Evolutionary conservation across 1,139 yeast genomes (phyloP).

Genomic region (Arxiozyma slooffiae): DNA sequence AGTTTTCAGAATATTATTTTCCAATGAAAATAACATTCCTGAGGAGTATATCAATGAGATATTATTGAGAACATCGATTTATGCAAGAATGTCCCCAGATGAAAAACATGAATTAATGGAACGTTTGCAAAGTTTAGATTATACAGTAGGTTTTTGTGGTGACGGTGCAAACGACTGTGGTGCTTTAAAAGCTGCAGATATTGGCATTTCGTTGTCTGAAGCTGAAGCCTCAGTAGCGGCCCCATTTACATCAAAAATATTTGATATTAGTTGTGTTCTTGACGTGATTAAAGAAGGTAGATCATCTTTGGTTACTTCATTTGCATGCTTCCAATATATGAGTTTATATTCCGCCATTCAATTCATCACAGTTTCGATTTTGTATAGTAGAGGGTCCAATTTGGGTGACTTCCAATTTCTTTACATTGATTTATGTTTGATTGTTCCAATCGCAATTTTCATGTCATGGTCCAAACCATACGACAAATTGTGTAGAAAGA

Average conservation of each 20-base stretch:
- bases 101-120: slow-evolving; percentile 94
- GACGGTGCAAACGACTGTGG: slow-evolving; percentile 98
- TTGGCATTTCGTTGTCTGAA: slow-evolving; percentile 88
- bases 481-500: slow-evolving; percentile 47
- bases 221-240: slow-evolving; percentile 99
- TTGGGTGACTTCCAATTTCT: slow-evolving; percentile 95
- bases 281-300: slow-evolving; percentile 91
- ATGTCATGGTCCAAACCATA: slow-evolving; percentile 96
- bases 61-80: slow-evolving; percentile 64
- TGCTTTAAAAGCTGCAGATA: slow-evolving; percentile 94
- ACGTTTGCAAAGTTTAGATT: slow-evolving; percentile 71
- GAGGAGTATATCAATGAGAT: slow-evolving; percentile 43
- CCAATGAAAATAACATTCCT: slow-evolving; percentile 35
- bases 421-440: slow-evolving; percentile 82
- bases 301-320: slow-evolving; percentile 87
- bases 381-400: slow-evolving; percentile 83
- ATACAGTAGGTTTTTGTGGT: slow-evolving; percentile 95
- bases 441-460: slow-evolving; percentile 87
- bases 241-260: slow-evolving; percentile 83
- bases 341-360: slow-evolving; percentile 94
- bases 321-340: slow-evolving; percentile 96
- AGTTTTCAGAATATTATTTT: slow-evolving; percentile 66
- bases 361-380: slow-evolving; percentile 72
- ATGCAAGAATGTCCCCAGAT: slow-evolving; percentile 98
- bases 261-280: slow-evolving; percentile 86